Evolutionary conservation across 192 early-diverging fungal species (phyloP).

Genomic region (Backusella tuberculispora): DNA sequence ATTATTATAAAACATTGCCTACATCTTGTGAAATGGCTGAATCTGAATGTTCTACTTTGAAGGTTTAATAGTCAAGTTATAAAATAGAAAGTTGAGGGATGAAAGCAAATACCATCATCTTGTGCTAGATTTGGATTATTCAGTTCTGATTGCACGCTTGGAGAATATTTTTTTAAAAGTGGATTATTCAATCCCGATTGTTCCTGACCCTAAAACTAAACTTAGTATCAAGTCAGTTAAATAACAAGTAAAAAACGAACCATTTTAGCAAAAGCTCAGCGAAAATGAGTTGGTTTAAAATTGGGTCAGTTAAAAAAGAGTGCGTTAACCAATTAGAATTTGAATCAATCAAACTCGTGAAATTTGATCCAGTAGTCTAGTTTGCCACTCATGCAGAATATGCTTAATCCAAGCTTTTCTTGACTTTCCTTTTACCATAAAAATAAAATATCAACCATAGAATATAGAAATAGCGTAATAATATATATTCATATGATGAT

Average conservation of each 20-base stretch:
- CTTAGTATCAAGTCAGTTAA: background rate
- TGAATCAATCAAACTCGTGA: too few species aligned
- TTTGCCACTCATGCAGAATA: too few species aligned
- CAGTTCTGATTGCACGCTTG: background rate
- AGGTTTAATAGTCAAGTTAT: background rate
- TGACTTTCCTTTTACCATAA: too few species aligned
- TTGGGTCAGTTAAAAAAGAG: too few species aligned
- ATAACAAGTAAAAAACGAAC: background rate
- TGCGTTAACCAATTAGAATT: too few species aligned
- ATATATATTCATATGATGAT: too few species aligned
- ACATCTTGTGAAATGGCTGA: background rate
- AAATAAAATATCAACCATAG: too few species aligned
- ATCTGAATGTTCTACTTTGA: background rate
- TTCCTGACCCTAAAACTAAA: constrained; percentile 4
- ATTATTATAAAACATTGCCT: background rate
- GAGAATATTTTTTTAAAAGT: background rate
- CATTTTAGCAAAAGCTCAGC: background rate
- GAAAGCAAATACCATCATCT: background rate
- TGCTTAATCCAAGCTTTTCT: too few species aligned
- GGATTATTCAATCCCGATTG: constrained; percentile 1
- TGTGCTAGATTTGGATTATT: background rate
- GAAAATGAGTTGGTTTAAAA: background rate
- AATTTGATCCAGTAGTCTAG: too few species aligned
- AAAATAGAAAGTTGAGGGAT: background rate
- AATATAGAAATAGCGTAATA: too few species aligned